These are phyloP conservation scores for Trichophyton schoenleinii DNA, from an alignment of 2,329 filamentous ascomycete species.

Conservation along the genomic window DNA sequence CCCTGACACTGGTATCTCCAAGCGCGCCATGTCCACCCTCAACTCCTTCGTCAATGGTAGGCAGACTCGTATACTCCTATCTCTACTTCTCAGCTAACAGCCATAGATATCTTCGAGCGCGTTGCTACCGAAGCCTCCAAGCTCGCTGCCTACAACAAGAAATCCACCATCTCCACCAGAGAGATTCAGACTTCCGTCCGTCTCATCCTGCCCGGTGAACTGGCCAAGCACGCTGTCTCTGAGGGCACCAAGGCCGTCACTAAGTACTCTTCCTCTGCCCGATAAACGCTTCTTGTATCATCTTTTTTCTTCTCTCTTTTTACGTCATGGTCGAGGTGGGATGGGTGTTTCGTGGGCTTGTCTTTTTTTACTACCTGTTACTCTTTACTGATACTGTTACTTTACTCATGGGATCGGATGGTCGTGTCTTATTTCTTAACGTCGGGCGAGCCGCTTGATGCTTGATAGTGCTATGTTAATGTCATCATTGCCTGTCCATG, in stretches of 20 bases:
- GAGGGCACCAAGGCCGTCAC: constrained; percentile 99
- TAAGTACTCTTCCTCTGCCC: constrained; percentile 99
- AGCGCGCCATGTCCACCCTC: constrained; percentile 98
- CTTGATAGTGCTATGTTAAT: not conserved
- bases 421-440: not conserved
- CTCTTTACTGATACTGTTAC: too few species aligned
- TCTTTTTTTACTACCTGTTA: constrained; percentile 19
- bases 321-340: constrained; percentile 24
- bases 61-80: constrained; percentile 21
- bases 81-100: not conserved
- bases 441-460: not conserved
- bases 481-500: not conserved
- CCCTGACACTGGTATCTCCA: constrained; percentile 99
- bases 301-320: constrained; percentile 30
- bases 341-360: constrained; percentile 26
- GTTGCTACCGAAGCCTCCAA: constrained; percentile 98
- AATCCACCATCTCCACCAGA: constrained; percentile 97
- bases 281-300: constrained; percentile 51
- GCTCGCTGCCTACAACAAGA: constrained; percentile 99
- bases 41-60: constrained; percentile 99
- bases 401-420: not conserved
- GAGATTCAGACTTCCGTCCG: constrained; percentile 99
- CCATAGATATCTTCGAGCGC: constrained; percentile 90
- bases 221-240: constrained; percentile 98
- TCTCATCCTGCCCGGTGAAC: constrained; percentile 93